Evolutionary conservation across 2,329 filamentous ascomycete genomes (phyloP).

Genomic region (Knoxdaviesia proteae): DNA sequence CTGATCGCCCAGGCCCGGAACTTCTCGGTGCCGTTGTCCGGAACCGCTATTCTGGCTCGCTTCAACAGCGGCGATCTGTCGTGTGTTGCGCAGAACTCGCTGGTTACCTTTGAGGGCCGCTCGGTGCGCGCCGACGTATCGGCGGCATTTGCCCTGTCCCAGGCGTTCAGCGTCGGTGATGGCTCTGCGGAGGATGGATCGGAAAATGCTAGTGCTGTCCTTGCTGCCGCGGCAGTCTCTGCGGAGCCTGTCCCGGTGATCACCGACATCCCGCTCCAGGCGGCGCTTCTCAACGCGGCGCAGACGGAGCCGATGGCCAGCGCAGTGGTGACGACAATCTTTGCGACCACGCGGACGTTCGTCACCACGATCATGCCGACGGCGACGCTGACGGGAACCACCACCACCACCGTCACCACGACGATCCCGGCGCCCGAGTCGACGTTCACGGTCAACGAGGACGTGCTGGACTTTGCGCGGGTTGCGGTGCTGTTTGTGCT

Average conservation of each 20-base stretch:
- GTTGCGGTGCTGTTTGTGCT: conserved; percentile 40
- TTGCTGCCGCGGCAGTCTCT: conserved; percentile 2
- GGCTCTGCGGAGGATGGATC: too few relatives aligned
- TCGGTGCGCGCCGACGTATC: too few relatives aligned
- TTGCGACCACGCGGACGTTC: conserved; percentile 1
- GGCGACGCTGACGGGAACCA: conserved; percentile 1
- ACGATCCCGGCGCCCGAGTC: conserved; percentile 1
- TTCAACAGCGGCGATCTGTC: conserved; percentile 59
- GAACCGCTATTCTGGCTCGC: conserved; percentile 47
- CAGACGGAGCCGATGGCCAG: neutral
- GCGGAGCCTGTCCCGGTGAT: conserved; percentile 1
- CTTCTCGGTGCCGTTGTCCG: conserved; percentile 58
- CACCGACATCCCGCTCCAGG: conserved; percentile 3
- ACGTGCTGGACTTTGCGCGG: conserved; percentile 41
- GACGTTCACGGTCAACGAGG: conserved; percentile 28
- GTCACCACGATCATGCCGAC: conserved; percentile 3
- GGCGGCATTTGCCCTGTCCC: too few relatives aligned
- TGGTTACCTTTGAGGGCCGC: conserved; percentile 60
- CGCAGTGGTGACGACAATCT: conserved; percentile 3
- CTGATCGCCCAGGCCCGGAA: conserved; percentile 48
- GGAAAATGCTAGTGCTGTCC: neutral
- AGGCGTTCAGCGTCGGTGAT: too few relatives aligned
- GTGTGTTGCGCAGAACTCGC: conserved; percentile 67
- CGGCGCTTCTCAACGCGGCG: conserved; percentile 1
- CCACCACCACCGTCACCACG: conserved; percentile 2